phyloP scores from a whole-genome alignment of 2,329 filamentous ascomycete genomes.

The Diplodia mutila region DNA sequence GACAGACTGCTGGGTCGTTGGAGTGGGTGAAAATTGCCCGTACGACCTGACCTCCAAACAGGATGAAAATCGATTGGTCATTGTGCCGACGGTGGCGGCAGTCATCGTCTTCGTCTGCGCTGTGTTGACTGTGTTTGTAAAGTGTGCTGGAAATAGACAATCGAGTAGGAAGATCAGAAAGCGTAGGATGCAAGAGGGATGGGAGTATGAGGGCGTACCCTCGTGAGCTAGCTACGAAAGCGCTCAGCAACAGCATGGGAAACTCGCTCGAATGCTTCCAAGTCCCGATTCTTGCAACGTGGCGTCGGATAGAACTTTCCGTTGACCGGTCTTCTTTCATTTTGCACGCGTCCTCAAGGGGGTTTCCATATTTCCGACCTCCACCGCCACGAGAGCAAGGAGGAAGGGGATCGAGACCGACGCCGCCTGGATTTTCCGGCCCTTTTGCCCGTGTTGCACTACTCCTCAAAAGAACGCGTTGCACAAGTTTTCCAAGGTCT shows the following conservation, averaged over 20 bases:
- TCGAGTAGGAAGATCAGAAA: conserved; percentile 56
- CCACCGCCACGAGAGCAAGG: neutral
- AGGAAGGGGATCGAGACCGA: neutral
- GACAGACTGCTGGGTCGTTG: conserved; percentile 63
- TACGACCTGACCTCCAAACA: conserved; percentile 54
- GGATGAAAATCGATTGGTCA: conserved; percentile 52
- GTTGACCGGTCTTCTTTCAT: neutral
- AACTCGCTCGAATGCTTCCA: neutral
- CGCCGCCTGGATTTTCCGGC: neutral
- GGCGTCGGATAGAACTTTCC: neutral
- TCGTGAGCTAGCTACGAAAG: conserved; percentile 2
- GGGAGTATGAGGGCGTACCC: conserved; percentile 72
- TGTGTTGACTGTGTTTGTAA: conserved; percentile 64
- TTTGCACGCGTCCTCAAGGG: neutral
- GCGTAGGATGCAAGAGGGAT: conserved; percentile 54
- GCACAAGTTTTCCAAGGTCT: neutral
- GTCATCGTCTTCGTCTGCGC: conserved; percentile 66
- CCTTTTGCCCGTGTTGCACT: conserved; percentile 8
- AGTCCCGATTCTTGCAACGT: neutral
- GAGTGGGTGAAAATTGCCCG: conserved; percentile 61
- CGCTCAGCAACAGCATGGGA: neutral
- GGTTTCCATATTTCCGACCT: neutral
- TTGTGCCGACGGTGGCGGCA: conserved; percentile 65
- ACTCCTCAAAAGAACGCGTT: neutral
- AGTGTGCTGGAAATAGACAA: conserved; percentile 65